Evolutionary conservation across 176 grass and related monocot genomes (phyloP).

Genomic region (Oryza punctata): DNA sequence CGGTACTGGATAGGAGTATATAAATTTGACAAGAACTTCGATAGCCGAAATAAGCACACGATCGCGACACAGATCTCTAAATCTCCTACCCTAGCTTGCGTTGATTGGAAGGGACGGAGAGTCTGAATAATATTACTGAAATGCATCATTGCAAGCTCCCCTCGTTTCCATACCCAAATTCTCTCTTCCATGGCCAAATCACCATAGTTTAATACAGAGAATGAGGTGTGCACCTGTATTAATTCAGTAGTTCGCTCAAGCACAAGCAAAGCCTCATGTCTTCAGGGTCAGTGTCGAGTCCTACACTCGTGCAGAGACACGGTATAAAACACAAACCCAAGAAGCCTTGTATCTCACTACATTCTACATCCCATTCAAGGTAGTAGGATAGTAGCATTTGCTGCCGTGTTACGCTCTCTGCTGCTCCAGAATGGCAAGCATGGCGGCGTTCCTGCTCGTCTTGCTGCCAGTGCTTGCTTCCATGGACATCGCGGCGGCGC

Average conservation of each 20-base stretch:
- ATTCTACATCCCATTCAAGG: constrained; percentile 41
- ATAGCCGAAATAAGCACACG: background rate
- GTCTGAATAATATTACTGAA: background rate
- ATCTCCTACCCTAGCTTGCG: background rate
- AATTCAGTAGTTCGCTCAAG: background rate
- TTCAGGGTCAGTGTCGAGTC: constrained; percentile 40
- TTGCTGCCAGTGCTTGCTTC: constrained; percentile 6
- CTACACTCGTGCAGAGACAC: constrained; percentile 1
- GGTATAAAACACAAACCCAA: constrained; percentile 28
- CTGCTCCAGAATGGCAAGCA: constrained; percentile 10
- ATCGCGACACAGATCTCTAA: constrained; percentile 32
- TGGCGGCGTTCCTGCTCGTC: background rate
- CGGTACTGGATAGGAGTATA: background rate
- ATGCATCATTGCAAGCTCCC: constrained; percentile 40
- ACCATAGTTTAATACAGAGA: background rate
- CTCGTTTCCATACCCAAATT: background rate
- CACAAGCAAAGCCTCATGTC: constrained; percentile 28
- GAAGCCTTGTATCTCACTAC: constrained; percentile 41
- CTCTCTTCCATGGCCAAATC: constrained; percentile 5
- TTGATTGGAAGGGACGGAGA: constrained; percentile 37
- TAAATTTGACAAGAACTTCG: background rate
- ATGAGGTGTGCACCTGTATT: background rate
- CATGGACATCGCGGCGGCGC: background rate
- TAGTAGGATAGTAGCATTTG: background rate
- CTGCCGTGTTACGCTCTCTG: constrained; percentile 16